phyloP scores from a whole-genome alignment of 768 basidiomycete genomes.

The Xerocomellus intermedius region DNA sequence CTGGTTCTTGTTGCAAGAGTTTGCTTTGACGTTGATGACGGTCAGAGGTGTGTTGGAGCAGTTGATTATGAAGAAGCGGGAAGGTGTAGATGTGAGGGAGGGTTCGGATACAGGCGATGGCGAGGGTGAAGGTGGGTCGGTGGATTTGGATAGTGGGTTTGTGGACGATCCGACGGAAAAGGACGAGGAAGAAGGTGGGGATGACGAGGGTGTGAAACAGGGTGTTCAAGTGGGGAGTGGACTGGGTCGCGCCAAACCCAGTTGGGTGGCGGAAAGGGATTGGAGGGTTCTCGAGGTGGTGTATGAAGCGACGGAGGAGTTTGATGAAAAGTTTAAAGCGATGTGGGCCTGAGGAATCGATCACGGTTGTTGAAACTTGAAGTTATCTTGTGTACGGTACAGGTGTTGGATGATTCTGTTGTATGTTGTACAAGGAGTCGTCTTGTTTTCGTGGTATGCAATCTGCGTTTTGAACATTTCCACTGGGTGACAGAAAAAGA shows the following conservation, averaged over 20 bases:
- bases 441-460: too few relatives aligned
- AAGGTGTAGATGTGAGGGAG: slow-evolving; percentile 8
- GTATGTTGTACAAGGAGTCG: not conserved
- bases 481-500: too few relatives aligned
- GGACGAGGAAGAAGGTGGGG: slow-evolving; percentile 14
- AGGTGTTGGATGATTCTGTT: not conserved
- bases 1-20: slow-evolving; percentile 66
- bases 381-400: not conserved
- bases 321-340: slow-evolving; percentile 56
- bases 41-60: slow-evolving; percentile 51
- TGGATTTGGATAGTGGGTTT: slow-evolving; percentile 36
- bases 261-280: slow-evolving; percentile 43
- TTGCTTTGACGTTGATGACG: slow-evolving; percentile 47
- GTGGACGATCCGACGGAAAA: slow-evolving; percentile 31
- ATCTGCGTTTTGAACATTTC: too few relatives aligned
- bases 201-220: slow-evolving; percentile 20
- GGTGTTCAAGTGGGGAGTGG: not conserved
- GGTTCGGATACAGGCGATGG: slow-evolving; percentile 15
- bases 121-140: slow-evolving; percentile 7
- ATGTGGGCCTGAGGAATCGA: slow-evolving; percentile 53
- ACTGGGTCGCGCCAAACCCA: slow-evolving; percentile 28
- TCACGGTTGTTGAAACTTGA: not conserved
- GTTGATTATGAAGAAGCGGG: slow-evolving; percentile 35
- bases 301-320: slow-evolving; percentile 43
- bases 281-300: slow-evolving; percentile 58